phyloP scores from a whole-genome alignment of 1,284 basidiomycete genomes.

The Vanrija pseudolonga region DNA sequence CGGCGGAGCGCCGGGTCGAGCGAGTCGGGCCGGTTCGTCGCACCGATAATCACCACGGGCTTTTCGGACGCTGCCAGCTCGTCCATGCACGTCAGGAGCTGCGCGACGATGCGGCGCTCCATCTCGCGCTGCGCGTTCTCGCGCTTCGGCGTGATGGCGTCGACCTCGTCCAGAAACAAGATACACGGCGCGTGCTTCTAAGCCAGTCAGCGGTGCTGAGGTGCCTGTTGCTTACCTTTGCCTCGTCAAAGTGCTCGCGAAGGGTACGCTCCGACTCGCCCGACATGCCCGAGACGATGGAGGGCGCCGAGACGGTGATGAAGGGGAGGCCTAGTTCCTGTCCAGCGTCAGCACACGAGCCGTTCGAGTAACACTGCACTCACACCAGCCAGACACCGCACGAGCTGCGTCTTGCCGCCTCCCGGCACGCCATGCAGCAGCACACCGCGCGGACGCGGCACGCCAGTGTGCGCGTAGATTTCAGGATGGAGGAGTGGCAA shows the following conservation, averaged over 20 bases:
- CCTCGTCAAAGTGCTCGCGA: constrained; percentile 93
- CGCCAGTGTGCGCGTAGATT: constrained; percentile 87
- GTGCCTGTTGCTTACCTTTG: constrained; percentile 59
- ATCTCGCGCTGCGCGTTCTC: constrained; percentile 97
- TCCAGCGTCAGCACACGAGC: constrained; percentile 9
- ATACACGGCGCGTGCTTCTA: constrained; percentile 84
- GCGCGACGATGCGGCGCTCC: constrained; percentile 95
- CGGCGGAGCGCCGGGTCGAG: constrained; percentile 87
- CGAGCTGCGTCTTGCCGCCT: constrained; percentile 90
- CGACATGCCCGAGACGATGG: constrained; percentile 94
- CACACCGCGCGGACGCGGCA: constrained; percentile 89
- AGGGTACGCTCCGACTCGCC: constrained; percentile 96
- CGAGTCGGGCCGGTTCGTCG: constrained; percentile 92
- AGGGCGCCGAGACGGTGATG: constrained; percentile 88
- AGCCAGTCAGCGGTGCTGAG: not conserved
- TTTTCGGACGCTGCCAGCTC: constrained; percentile 50
- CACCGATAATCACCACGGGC: constrained; percentile 91
- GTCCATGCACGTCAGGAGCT: constrained; percentile 96
- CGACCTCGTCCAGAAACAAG: constrained; percentile 94
- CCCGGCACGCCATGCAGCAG: constrained; percentile 93
- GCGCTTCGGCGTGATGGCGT: constrained; percentile 94
- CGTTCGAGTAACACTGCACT: constrained; percentile 53
- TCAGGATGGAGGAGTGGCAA: constrained; percentile 94
- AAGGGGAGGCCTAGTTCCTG: constrained; percentile 82
- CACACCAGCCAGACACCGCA: constrained; percentile 81